A percentile compares a stretch with the other conserved stretches of the same genome.
These are phyloP conservation scores for Obelidium mucronatum DNA, from an alignment of 192 early-diverging fungal genomes.

Conservation along the genomic window DNA sequence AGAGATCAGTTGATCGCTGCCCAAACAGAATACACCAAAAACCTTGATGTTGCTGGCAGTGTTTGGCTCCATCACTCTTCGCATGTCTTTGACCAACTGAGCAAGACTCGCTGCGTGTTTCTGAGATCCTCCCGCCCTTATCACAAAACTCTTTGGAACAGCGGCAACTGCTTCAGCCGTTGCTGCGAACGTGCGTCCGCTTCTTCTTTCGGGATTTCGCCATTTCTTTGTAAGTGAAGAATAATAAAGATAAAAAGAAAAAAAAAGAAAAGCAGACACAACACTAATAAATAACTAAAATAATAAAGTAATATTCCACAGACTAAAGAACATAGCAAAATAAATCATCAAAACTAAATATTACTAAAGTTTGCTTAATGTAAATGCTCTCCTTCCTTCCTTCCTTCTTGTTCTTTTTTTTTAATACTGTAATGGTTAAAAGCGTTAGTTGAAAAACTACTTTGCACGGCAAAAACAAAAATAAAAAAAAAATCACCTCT, in stretches of 20 bases:
- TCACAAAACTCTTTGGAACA: slow-evolving; percentile 89
- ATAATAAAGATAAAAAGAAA: too few species aligned
- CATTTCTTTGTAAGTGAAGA: slow-evolving; percentile 29
- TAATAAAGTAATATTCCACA: too few species aligned
- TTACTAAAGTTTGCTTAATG: too few species aligned
- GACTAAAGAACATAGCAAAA: too few species aligned
- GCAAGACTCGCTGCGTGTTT: slow-evolving; percentile 60
- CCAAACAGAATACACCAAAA: neutral
- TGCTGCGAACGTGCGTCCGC: slow-evolving; percentile 58
- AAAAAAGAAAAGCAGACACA: too few species aligned
- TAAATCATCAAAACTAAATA: too few species aligned
- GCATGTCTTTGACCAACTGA: slow-evolving; percentile 82
- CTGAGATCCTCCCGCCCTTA: slow-evolving; percentile 80
- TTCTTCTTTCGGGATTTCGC: slow-evolving; percentile 49
- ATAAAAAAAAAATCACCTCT: slow-evolving; percentile 26
- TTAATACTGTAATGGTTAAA: too few species aligned
- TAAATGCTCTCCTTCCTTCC: too few species aligned
- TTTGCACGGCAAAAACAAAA: too few species aligned
- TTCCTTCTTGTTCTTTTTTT: too few species aligned
- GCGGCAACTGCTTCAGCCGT: slow-evolving; percentile 45
- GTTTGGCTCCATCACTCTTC: slow-evolving; percentile 93
- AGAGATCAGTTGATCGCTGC: neutral
- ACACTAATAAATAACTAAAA: too few species aligned
- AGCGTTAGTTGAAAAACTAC: neutral
- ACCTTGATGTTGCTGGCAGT: slow-evolving; percentile 84